These are phyloP conservation scores for Aspergillus viridinutans DNA, from an alignment of 2,329 filamentous ascomycete species.

Conservation along the genomic window DNA sequence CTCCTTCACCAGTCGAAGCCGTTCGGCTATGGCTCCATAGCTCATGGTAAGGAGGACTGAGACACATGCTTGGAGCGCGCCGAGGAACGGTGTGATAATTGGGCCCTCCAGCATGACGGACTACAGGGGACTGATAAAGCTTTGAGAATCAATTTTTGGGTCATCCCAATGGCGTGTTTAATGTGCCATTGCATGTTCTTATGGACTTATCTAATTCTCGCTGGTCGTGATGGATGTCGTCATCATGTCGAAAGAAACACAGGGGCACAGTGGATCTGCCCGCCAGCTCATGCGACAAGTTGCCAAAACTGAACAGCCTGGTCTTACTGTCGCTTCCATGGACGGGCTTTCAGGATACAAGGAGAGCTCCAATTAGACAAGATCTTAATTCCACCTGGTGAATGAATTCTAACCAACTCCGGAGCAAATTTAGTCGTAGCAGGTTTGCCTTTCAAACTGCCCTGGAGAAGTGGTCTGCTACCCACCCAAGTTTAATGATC, in stretches of 20 bases:
- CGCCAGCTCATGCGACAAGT: neutral
- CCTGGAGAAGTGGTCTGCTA: neutral
- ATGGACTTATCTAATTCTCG: neutral
- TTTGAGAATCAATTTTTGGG: neutral
- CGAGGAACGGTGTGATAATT: conserved; percentile 41
- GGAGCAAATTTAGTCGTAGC: too few species aligned
- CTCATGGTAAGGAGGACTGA: conserved; percentile 53
- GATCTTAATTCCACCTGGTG: neutral
- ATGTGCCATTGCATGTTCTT: neutral
- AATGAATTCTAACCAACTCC: neutral
- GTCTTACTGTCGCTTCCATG: neutral
- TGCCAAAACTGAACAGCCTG: neutral
- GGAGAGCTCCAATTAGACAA: too few species aligned
- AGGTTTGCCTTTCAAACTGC: neutral
- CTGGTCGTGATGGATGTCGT: neutral
- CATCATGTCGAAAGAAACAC: neutral
- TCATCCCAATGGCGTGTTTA: neutral
- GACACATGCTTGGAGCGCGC: conserved; percentile 52
- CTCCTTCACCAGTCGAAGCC: conserved; percentile 47
- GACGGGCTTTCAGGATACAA: neutral
- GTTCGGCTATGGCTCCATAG: conserved; percentile 50
- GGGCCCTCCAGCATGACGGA: conserved; percentile 11
- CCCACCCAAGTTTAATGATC: neutral
- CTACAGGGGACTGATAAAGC: neutral
- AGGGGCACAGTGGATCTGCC: neutral